These are phyloP conservation scores for Aureobasidium musti DNA, from an alignment of 2,329 filamentous ascomycete genomes.

Conservation along the genomic window DNA sequence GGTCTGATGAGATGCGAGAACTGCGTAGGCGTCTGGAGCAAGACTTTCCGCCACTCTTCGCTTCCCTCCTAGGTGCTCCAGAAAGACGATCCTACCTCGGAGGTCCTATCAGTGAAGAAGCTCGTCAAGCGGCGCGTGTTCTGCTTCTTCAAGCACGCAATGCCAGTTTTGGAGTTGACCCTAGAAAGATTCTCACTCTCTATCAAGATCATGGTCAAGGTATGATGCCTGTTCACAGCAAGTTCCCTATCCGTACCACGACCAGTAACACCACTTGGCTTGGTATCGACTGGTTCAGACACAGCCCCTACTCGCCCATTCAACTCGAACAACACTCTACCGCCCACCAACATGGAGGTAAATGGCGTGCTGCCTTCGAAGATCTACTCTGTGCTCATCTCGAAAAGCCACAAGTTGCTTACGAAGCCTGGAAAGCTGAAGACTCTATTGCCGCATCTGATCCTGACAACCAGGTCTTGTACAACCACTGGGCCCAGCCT, in stretches of 20 bases:
- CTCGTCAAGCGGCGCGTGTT: conserved; percentile 31
- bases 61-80: conserved; percentile 25
- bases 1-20: conserved; percentile 35
- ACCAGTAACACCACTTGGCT: conserved; percentile 38
- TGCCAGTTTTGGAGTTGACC: conserved; percentile 35
- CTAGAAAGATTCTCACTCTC: conserved; percentile 36
- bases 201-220: conserved; percentile 35
- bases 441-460: conserved; percentile 2
- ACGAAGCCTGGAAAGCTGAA: conserved; percentile 31
- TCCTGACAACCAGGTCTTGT: conserved; percentile 28
- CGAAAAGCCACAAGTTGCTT: conserved; percentile 35
- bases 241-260: conserved; percentile 32
- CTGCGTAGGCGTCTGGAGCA: conserved; percentile 33
- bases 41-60: conserved; percentile 37
- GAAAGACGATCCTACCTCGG: conserved; percentile 27
- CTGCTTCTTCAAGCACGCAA: conserved; percentile 36
- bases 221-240: conserved; percentile 23
- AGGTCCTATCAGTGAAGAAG: conserved; percentile 32
- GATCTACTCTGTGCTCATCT: conserved; percentile 55
- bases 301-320: conserved; percentile 58
- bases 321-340: conserved; percentile 52
- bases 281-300: conserved; percentile 42
- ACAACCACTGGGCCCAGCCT: conserved; percentile 32
- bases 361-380: conserved; percentile 61
- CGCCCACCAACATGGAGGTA: conserved; percentile 41